A percentile compares a stretch with the other conserved stretches of the same genome.
phyloP scores from a whole-genome alignment of 805 yeast genomes.

The Phaffomyces thermotolerans region DNA sequence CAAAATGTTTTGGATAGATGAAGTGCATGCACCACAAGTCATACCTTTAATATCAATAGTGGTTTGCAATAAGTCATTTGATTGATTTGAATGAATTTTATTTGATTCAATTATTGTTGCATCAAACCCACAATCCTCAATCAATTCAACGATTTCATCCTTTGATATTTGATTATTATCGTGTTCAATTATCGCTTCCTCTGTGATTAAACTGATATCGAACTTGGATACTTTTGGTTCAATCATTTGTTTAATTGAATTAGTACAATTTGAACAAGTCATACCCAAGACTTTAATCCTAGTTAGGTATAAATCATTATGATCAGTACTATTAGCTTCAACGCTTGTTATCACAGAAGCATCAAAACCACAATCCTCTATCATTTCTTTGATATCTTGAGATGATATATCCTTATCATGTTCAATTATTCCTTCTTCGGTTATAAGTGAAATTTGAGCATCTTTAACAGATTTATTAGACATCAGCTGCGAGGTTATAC shows the following conservation, averaged over 20 bases:
- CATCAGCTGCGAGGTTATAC: slow-evolving; percentile 54
- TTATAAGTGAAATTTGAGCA: slow-evolving; percentile 64
- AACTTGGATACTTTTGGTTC: slow-evolving; percentile 40
- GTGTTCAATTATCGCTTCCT: slow-evolving; percentile 57
- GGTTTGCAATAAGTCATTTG: slow-evolving; percentile 1
- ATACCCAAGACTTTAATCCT: slow-evolving; percentile 44
- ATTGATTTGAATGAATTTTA: not conserved
- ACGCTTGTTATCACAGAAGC: slow-evolving; percentile 10
- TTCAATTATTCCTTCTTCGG: slow-evolving; percentile 60
- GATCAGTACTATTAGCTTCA: not conserved
- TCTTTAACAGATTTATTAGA: slow-evolving; percentile 40
- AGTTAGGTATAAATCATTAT: slow-evolving; percentile 2
- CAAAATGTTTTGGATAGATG: slow-evolving; percentile 54
- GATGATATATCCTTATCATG: slow-evolving; percentile 32
- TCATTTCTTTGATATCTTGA: slow-evolving; percentile 35
- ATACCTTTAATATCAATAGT: slow-evolving; percentile 15
- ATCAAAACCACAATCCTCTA: slow-evolving; percentile 66
- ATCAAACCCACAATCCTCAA: slow-evolving; percentile 76
- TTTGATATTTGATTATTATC: slow-evolving; percentile 22
- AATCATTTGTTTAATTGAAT: slow-evolving; percentile 53
- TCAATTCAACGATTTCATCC: slow-evolving; percentile 36
- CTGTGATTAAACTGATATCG: slow-evolving; percentile 69
- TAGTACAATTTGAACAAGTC: slow-evolving; percentile 86
- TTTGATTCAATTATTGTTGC: slow-evolving; percentile 25
- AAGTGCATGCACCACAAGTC: slow-evolving; percentile 34